phyloP scores from a whole-genome alignment of 1,284 basidiomycete genomes.

The Austroboletus niveus region DNA sequence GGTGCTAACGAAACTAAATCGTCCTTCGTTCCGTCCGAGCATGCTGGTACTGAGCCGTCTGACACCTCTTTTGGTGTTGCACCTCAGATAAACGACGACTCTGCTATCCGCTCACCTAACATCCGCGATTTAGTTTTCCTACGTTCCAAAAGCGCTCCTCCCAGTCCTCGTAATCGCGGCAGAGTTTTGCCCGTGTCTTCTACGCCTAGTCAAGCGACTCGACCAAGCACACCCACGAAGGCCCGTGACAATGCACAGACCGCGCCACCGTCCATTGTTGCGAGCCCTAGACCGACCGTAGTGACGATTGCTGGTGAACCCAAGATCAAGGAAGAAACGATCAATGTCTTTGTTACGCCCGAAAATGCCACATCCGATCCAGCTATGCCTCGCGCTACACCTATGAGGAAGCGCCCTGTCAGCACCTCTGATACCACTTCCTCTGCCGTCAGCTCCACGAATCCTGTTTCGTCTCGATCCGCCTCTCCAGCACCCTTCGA shows the following conservation, averaged over 20 bases:
- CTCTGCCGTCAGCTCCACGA: slow-evolving; percentile 10
- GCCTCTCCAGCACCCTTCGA: slow-evolving; percentile 55
- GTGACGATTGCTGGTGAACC: neutral
- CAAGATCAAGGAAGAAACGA: neutral
- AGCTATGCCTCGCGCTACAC: neutral
- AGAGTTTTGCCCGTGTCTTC: slow-evolving; percentile 14
- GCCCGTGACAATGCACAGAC: neutral
- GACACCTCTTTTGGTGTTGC: slow-evolving; percentile 22
- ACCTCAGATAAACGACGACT: slow-evolving; percentile 28
- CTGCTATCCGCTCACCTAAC: slow-evolving; percentile 42
- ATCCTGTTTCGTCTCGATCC: slow-evolving; percentile 24
- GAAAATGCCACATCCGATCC: neutral
- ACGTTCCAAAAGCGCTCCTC: slow-evolving; percentile 59
- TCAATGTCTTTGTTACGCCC: neutral
- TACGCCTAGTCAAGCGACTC: slow-evolving; percentile 6
- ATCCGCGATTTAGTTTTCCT: slow-evolving; percentile 49
- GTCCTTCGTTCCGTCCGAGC: slow-evolving; percentile 51
- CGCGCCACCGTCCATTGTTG: neutral
- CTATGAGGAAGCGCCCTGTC: slow-evolving; percentile 16
- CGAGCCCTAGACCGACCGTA: neutral
- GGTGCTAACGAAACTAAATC: slow-evolving; percentile 60
- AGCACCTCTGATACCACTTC: slow-evolving; percentile 13
- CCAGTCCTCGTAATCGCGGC: slow-evolving; percentile 38
- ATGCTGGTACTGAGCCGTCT: slow-evolving; percentile 20
- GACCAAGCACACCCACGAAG: neutral